Percentiles rank a stretch among this genome's conserved stretches.
These are phyloP conservation scores for Solioccasus polychromus DNA, from an alignment of 768 basidiomycete species.

Conservation along the genomic window DNA sequence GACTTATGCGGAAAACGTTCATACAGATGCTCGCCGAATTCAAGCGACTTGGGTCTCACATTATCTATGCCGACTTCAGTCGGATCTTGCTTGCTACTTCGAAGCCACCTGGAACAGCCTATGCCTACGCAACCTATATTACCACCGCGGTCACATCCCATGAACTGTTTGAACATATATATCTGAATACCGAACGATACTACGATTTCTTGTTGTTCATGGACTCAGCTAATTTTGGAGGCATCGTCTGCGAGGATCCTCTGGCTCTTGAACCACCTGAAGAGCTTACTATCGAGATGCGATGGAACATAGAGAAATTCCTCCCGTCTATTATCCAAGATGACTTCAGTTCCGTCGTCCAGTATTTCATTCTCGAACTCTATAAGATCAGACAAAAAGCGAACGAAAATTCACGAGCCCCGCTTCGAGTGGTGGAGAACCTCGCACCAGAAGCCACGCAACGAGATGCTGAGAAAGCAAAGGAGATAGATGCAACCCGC, in stretches of 20 bases:
- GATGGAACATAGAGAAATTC: slow-evolving; percentile 91
- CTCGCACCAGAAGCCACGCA: slow-evolving; percentile 61
- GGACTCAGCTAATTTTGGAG: slow-evolving; percentile 92
- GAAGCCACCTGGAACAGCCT: slow-evolving; percentile 92
- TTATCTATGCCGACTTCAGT: slow-evolving; percentile 93
- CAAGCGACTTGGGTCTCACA: slow-evolving; percentile 88
- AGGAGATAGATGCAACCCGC: slow-evolving; percentile 64
- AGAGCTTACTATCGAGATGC: slow-evolving; percentile 72
- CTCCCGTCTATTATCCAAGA: slow-evolving; percentile 79
- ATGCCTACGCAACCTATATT: slow-evolving; percentile 95
- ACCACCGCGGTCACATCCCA: slow-evolving; percentile 90
- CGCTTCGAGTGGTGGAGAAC: slow-evolving; percentile 70
- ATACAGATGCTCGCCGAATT: slow-evolving; percentile 96
- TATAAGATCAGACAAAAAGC: slow-evolving; percentile 69
- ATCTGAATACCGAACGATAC: slow-evolving; percentile 80
- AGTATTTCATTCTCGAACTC: slow-evolving; percentile 82
- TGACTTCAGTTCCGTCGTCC: slow-evolving; percentile 70
- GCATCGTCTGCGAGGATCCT: slow-evolving; percentile 82
- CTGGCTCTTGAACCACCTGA: slow-evolving; percentile 64
- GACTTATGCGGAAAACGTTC: slow-evolving; percentile 97
- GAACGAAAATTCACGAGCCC: slow-evolving; percentile 59
- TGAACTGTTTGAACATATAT: slow-evolving; percentile 92
- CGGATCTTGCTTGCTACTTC: slow-evolving; percentile 88
- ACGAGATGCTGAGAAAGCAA: slow-evolving; percentile 61
- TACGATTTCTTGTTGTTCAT: slow-evolving; percentile 95